These are phyloP conservation scores for Lumnitzera littorea DNA, from an alignment of 345 rosid species.

Conservation along the genomic window DNA sequence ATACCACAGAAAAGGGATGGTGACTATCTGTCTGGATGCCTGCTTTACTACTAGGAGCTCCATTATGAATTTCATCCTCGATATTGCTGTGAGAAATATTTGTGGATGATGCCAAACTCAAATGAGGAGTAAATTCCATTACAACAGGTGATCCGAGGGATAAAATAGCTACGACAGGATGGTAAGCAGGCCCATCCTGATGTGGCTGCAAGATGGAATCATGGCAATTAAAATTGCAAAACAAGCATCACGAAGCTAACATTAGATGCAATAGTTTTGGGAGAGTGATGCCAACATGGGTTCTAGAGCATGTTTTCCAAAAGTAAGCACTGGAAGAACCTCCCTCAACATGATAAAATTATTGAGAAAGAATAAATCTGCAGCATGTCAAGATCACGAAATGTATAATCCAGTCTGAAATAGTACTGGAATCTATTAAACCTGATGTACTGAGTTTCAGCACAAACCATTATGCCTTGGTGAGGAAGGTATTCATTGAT, in stretches of 20 bases:
- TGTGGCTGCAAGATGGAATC: slow-evolving; percentile 53
- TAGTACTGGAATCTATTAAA: not conserved
- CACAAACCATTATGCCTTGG: slow-evolving; percentile 82
- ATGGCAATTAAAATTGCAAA: slow-evolving; percentile 5
- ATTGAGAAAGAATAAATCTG: not conserved
- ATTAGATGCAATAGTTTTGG: not conserved
- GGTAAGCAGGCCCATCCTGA: slow-evolving; percentile 95
- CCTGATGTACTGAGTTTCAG: not conserved
- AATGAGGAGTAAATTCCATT: slow-evolving; percentile 83
- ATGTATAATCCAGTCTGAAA: not conserved
- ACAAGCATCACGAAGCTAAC: not conserved
- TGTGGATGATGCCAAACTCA: slow-evolving; percentile 30
- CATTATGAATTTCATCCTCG: slow-evolving; percentile 9
- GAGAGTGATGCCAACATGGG: no score
- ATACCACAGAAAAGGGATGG: slow-evolving; percentile 47
- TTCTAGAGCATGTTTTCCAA: no score
- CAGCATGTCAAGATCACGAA: no score
- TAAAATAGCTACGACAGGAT: slow-evolving; percentile 79
- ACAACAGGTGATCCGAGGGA: slow-evolving; percentile 80
- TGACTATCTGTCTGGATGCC: slow-evolving; percentile 22
- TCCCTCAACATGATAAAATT: no score
- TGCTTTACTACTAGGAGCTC: slow-evolving; percentile 18
- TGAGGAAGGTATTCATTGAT: slow-evolving; percentile 80
- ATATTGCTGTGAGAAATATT: slow-evolving; percentile 1
- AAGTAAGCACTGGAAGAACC: no score